Percentiles rank a stretch among this genome's conserved stretches.
Conservation (phyloP, 106 monocot species). For the Dendrobium officinale region DNA sequence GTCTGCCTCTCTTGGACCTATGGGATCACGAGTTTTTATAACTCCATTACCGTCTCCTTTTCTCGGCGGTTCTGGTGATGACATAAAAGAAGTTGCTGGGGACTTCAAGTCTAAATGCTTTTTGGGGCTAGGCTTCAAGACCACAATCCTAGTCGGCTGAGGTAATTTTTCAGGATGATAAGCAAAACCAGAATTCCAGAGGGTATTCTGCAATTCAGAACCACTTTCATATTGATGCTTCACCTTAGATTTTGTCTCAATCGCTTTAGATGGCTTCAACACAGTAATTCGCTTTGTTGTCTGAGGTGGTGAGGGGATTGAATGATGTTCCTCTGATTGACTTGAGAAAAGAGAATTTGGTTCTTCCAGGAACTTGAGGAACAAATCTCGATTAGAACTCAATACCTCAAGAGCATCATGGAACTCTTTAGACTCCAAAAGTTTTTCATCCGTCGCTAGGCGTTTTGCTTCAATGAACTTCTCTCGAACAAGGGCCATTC, state of each 20-base stretch:
- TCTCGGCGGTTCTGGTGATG: slow-evolving; percentile 8
- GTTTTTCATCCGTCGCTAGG: slow-evolving; percentile 28
- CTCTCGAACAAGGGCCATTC: slow-evolving; percentile 38
- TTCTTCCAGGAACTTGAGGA: slow-evolving; percentile 47
- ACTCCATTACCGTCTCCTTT: slow-evolving; percentile 9
- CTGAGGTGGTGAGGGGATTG: slow-evolving; percentile 14
- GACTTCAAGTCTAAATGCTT: slow-evolving; percentile 20
- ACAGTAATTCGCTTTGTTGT: slow-evolving; percentile 53
- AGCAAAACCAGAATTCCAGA: slow-evolving; percentile 18
- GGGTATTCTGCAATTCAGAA: slow-evolving; percentile 14
- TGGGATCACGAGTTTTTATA: slow-evolving; percentile 6
- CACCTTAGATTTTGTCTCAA: slow-evolving; percentile 15
- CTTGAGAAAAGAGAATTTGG: slow-evolving; percentile 25
- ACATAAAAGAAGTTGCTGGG: neutral
- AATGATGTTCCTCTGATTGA: slow-evolving; percentile 8
- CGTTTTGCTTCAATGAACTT: slow-evolving; percentile 52
- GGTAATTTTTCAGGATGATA: slow-evolving; percentile 25
- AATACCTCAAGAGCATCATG: slow-evolving; percentile 52
- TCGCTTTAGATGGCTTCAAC: slow-evolving; percentile 49
- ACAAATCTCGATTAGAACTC: slow-evolving; percentile 48
- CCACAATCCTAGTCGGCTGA: slow-evolving; percentile 48
- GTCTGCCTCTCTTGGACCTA: slow-evolving; percentile 27
- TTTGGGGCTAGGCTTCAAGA: slow-evolving; percentile 50
- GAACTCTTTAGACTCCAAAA: slow-evolving; percentile 45
- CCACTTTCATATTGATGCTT: neutral